These are phyloP conservation scores for Gracilaria domingensis DNA, from an alignment of 23 red algal species.

Conservation along the genomic window DNA sequence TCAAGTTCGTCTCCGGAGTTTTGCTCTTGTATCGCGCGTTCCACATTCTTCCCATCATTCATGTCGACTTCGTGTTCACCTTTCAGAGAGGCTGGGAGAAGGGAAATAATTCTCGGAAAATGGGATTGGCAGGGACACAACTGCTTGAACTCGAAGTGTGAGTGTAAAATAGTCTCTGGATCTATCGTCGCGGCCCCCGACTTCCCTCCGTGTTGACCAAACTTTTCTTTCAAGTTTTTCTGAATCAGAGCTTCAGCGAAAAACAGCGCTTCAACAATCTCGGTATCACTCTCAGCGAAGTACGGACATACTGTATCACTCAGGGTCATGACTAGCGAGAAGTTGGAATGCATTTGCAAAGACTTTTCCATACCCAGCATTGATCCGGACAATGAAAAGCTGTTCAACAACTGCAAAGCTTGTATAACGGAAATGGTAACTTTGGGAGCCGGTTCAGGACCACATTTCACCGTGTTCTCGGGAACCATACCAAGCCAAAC, in stretches of 20 bases:
- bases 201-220: background rate
- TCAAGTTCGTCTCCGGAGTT: background rate
- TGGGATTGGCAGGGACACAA: slow-evolving; percentile 5
- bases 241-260: background rate
- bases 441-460: background rate
- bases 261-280: background rate
- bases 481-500: background rate
- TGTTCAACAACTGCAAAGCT: background rate
- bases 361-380: background rate
- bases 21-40: background rate
- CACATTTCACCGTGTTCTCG: background rate
- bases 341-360: background rate
- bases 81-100: background rate
- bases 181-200: background rate
- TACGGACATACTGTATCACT: background rate
- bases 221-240: background rate
- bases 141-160: slow-evolving; percentile 21
- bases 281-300: background rate
- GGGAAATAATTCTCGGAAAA: slow-evolving; percentile 9
- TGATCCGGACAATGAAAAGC: background rate
- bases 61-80: background rate
- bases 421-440: background rate
- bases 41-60: background rate
- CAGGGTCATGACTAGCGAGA: background rate
- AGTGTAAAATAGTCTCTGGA: background rate